Conservation (phyloP, 2,329 filamentous ascomycete genomes). For the Fusarium anguioides region DNA sequence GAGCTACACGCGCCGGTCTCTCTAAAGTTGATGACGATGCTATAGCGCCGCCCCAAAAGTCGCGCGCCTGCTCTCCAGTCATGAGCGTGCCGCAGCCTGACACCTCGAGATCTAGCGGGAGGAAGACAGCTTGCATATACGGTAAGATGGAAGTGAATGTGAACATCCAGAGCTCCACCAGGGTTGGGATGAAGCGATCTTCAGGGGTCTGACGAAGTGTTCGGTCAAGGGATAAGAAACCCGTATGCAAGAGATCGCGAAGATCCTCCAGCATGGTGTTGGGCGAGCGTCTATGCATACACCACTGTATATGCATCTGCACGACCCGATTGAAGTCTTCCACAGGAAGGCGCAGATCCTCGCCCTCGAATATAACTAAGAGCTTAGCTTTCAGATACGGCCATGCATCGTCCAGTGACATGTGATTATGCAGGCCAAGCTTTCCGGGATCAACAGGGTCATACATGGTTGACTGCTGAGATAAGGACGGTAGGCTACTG, state of each 20-base stretch:
- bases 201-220: constrained; percentile 83
- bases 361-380: constrained; percentile 82
- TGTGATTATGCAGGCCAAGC: constrained; percentile 71
- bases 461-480: constrained; percentile 58
- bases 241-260: constrained; percentile 78
- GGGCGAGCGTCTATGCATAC: constrained; percentile 77
- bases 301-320: constrained; percentile 81
- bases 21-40: constrained; percentile 49
- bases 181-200: constrained; percentile 85
- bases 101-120: constrained; percentile 94
- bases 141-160: constrained; percentile 92
- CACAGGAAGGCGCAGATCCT: constrained; percentile 81
- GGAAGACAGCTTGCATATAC: constrained; percentile 94
- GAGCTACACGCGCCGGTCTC: constrained; percentile 56
- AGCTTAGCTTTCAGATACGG: constrained; percentile 81
- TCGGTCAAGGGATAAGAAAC: constrained; percentile 87
- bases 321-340: constrained; percentile 87
- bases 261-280: constrained; percentile 80
- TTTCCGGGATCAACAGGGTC: constrained; percentile 67
- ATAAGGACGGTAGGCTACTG: constrained; percentile 61
- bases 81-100: constrained; percentile 85
- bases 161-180: constrained; percentile 94
- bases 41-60: constrained; percentile 87
- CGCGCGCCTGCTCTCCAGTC: constrained; percentile 79
- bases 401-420: constrained; percentile 84